These are phyloP conservation scores for Hirsutella thompsonii DNA, from an alignment of 2,329 filamentous ascomycete species.

Conservation along the genomic window DNA sequence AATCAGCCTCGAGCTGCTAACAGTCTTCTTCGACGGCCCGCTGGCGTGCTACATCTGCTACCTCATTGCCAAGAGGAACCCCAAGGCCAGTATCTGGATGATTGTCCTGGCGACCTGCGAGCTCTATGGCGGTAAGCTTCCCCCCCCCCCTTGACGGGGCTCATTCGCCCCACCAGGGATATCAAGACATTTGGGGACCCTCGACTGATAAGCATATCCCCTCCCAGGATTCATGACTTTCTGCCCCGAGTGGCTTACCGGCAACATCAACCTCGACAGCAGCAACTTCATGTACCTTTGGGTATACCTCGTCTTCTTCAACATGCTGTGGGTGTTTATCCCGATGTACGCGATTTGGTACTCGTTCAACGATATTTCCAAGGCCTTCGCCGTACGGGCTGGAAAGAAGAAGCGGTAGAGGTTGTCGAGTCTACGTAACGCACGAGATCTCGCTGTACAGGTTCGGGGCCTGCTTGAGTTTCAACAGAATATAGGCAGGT, in stretches of 20 bases:
- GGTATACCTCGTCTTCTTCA: slow-evolving; percentile 58
- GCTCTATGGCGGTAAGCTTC: slow-evolving; percentile 47
- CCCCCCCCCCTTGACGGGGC: not conserved
- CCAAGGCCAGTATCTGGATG: slow-evolving; percentile 47
- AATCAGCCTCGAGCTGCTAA: slow-evolving; percentile 52
- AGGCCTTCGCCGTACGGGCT: slow-evolving; percentile 29
- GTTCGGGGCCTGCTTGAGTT: no score
- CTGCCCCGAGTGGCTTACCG: slow-evolving; percentile 54
- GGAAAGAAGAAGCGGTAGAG: slow-evolving; percentile 17
- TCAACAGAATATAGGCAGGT: no score
- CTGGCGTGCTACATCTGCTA: slow-evolving; percentile 47
- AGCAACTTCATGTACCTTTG: slow-evolving; percentile 58
- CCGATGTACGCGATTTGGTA: slow-evolving; percentile 47
- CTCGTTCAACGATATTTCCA: slow-evolving; percentile 38
- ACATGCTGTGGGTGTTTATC: slow-evolving; percentile 53
- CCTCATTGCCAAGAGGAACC: slow-evolving; percentile 41
- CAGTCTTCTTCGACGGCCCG: slow-evolving; percentile 49
- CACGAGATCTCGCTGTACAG: no score
- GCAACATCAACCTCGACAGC: slow-evolving; percentile 47
- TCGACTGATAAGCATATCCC: not conserved
- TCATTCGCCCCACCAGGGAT: not conserved
- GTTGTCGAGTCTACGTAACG: not conserved
- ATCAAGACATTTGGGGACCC: no score
- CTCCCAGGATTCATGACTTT: slow-evolving; percentile 56
- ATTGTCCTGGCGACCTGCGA: slow-evolving; percentile 52